These are phyloP conservation scores for Cryptosporidium baileyi DNA, from an alignment of 169 alveolate species.

Conservation along the genomic window DNA sequence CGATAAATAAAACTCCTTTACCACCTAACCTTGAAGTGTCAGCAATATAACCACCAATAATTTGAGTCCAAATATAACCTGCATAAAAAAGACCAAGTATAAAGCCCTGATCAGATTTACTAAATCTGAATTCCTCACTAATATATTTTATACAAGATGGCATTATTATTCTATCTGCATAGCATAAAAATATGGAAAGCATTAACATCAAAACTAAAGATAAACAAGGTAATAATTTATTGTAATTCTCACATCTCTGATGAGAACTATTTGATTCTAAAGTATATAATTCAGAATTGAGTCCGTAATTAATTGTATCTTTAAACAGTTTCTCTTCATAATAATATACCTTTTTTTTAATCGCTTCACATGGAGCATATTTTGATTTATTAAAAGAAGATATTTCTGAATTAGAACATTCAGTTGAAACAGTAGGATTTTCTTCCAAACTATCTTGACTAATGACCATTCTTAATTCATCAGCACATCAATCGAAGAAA, in stretches of 20 bases:
- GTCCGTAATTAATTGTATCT: no score
- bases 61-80: slow-evolving; percentile 68
- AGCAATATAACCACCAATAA: slow-evolving; percentile 48
- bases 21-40: slow-evolving; percentile 51
- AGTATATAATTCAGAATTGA: no score
- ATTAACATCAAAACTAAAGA: slow-evolving; percentile 46
- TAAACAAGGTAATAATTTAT: not conserved
- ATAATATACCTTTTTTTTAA: not conserved
- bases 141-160: slow-evolving; percentile 62
- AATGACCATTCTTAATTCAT: no score
- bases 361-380: not conserved
- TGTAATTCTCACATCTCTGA: not conserved
- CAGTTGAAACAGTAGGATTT: slow-evolving; percentile 40
- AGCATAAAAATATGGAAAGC: slow-evolving; percentile 46
- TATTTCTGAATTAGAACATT: slow-evolving; percentile 22
- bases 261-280: not conserved
- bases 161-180: slow-evolving; percentile 66
- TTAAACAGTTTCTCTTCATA: no score
- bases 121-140: slow-evolving; percentile 32
- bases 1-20: slow-evolving; percentile 48
- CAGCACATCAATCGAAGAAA: no score
- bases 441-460: slow-evolving; percentile 40
- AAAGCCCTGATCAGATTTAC: slow-evolving; percentile 59
- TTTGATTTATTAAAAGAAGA: not conserved
- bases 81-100: slow-evolving; percentile 57